Evolutionary conservation across 140 eudicot genomes (phyloP), one percentile per base, ranked within the genome.

Genomic region (Stevia rebaudiana): DNA sequence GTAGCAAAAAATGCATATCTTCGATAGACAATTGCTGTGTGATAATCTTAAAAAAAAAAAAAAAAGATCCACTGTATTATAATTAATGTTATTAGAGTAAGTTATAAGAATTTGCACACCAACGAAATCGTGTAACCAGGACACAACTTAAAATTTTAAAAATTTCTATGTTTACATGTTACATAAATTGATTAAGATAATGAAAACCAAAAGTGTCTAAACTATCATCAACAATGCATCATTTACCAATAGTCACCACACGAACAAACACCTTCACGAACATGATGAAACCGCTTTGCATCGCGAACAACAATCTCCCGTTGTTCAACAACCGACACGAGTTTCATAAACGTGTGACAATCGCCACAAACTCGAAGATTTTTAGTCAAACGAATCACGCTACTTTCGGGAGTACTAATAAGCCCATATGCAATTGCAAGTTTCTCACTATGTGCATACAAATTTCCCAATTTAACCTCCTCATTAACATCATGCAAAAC

Each of bases 331-430:
- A 24, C 59, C 37, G 95, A 87, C 63, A 87, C 86, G 18, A 67
- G 62, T 54, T 84, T 84, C 57, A 60, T 71, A 71, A 84, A 84
- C 19, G 82, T 74, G 71, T 86, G 95, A 73, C 95, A 86, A 65
- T 86, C 95, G 1, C 90, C 95, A 61, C 95, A 86, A 28, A 83
- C 87, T 46, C 90, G 65, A 31, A 83, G 86, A 74, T 86, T 86
- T 42, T 83, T 86, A 15, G 83, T 81, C 23, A 87, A 72, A 35
- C 86, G 78, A 39, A 84, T 81, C 18, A 75, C 65, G 10, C 64
- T 58, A 54, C 80, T 74, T 23, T 81, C 79, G 3, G 82, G 79
- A 17, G 88, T 81, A 55, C 71, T 62, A 10, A 81, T 76, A 24
- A 87, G 82, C 50, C 86, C 95, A 74, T 80, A 83, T 21, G 90